These are phyloP conservation scores for Syzygium malaccense DNA, from an alignment of 441 rosid genomes.

Conservation along the genomic window DNA sequence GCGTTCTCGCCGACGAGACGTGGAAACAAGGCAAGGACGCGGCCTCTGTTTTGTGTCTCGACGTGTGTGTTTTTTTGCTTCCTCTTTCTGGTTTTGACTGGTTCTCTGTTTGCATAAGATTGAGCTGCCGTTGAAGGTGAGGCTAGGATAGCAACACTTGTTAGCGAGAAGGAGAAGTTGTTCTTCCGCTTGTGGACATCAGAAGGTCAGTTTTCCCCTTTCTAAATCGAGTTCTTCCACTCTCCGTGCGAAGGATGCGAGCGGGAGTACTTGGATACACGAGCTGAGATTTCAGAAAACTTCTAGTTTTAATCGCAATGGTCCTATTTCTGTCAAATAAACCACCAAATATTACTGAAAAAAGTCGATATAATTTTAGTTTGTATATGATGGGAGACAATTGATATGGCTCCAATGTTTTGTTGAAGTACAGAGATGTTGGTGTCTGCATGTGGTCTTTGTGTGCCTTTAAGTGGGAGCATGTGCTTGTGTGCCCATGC, in stretches of 20 bases:
- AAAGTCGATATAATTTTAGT: not conserved
- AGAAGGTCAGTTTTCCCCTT: constrained; percentile 43
- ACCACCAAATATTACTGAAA: not conserved
- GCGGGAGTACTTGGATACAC: not conserved
- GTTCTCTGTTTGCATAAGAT: constrained; percentile 45
- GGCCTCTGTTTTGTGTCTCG: not conserved
- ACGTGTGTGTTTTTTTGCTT: not conserved
- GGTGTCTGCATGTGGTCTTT: not conserved
- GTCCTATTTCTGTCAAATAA: not conserved
- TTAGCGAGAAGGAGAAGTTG: constrained; percentile 81
- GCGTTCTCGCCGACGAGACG: constrained; percentile 79
- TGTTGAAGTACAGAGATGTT: not conserved
- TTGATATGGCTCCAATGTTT: not conserved
- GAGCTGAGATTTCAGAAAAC: not conserved
- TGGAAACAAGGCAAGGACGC: constrained; percentile 58
- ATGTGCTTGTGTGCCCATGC: not conserved
- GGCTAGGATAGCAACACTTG: constrained; percentile 80
- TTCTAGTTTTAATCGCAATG: not conserved
- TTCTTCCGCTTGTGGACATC: constrained; percentile 82
- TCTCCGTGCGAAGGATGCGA: too few species aligned
- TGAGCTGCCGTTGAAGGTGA: constrained; percentile 77
- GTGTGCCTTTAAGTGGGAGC: not conserved
- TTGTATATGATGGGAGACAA: not conserved
- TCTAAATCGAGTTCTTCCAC: not conserved
- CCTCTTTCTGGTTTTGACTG: constrained; percentile 22